Conservation (phyloP, 73 alveolate genomes). For the Diophrys sp. region DNA sequence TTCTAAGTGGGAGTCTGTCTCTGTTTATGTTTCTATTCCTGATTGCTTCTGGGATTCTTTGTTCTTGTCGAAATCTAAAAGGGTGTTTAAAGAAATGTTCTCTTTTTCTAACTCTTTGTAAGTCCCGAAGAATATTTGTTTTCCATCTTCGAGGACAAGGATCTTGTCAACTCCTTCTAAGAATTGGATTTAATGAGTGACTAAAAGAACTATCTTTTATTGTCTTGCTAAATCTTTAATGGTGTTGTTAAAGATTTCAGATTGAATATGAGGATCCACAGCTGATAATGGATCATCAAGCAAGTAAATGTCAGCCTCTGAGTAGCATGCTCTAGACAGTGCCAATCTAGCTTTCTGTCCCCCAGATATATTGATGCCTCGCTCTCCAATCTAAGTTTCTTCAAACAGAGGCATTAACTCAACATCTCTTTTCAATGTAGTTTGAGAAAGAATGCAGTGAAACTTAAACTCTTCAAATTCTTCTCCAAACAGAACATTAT, state of each 20-base stretch:
- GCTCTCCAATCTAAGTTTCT: conserved; percentile 66
- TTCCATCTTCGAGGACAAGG: too few species aligned
- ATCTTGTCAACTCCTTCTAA: too few species aligned
- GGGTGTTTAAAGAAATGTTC: too few species aligned
- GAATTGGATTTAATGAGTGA: too few species aligned
- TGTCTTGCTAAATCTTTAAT: too few species aligned
- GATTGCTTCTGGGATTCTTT: too few species aligned
- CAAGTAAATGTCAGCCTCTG: conserved; percentile 54
- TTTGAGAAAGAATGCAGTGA: conserved; percentile 24
- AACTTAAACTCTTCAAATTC: conserved; percentile 39
- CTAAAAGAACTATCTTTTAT: too few species aligned
- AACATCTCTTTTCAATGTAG: conserved; percentile 49
- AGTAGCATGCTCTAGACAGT: conserved; percentile 65
- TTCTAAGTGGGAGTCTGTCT: too few species aligned
- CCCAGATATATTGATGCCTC: conserved; percentile 66
- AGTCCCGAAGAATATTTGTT: too few species aligned
- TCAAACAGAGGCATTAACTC: conserved; percentile 31
- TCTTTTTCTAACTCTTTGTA: too few species aligned
- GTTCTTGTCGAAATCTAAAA: too few species aligned
- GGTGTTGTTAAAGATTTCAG: conserved; percentile 45
- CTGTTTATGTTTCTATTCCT: too few species aligned
- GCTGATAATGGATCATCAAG: conserved; percentile 63
- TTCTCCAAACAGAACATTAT: conserved; percentile 76
- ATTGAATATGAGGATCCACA: conserved; percentile 75
- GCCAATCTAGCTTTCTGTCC: conserved; percentile 76